Evolutionary conservation across 73 alveolate genomes (phyloP), one percentile per base, ranked within the genome.

Genomic region (Paramecium sexaurelia): DNA sequence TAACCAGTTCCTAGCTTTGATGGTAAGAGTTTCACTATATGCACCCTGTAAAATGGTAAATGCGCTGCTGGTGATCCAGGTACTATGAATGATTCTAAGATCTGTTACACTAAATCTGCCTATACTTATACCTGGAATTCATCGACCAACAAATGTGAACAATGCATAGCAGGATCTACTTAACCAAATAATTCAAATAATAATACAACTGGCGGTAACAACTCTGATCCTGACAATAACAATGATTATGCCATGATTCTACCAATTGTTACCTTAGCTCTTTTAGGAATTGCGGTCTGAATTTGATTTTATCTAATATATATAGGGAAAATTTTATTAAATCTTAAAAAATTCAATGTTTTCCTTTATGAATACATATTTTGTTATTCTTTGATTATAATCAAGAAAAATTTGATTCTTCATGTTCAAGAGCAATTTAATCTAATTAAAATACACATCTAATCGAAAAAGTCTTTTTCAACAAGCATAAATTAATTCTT

Each of bases 51-150:
- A 6, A 75, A 33, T n/a, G 24, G 29, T 13, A 39, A 39, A 37
- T 75, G 89, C 32, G 6, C 56, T 9, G 32, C 85, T 68, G 85
- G 51, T n/a, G 69, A 75, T 75, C 89, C 89, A 11, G 69, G 89
- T 0, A 41, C 66, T 5, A 32, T 69, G n/a, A 69, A 55, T 8
- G 85, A 27, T 32, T 6, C 45, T 11, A 69, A 69, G 32, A 45
- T 45, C 11, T 69, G 85, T 27, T 69, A 69, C 33, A 10, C 27
- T 6, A 69, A 35, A 20, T 24, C 55, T 69, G 85, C 55, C 10
- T 27, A 27, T 69, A 69, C 85, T 19, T 69, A 69, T 27, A 69
- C 55, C 8, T 69, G 85, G 85, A 69, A 69, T 69, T 19, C 6
- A 69, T 8, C 85, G 26, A 69, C 85, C 6, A 27, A 15, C 29